Percentiles rank a stretch among this genome's conserved stretches.
These are phyloP conservation scores for Diaporthe australafricana DNA, from an alignment of 2,329 filamentous ascomycete species.

Conservation along the genomic window DNA sequence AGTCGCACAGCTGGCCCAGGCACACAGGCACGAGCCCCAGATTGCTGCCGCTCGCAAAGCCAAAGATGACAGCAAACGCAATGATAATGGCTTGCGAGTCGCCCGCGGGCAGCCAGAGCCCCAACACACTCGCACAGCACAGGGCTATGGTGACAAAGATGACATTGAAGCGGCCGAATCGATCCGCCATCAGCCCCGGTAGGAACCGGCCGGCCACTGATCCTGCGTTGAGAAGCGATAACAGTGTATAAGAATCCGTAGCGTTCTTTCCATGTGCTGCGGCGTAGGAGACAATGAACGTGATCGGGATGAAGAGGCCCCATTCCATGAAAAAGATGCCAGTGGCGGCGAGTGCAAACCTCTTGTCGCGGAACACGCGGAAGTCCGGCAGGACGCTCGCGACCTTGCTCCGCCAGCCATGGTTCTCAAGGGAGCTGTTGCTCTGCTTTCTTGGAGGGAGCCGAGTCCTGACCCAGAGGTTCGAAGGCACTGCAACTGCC, in stretches of 20 bases:
- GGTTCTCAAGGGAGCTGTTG: constrained; percentile 37
- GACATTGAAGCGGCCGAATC: constrained; percentile 82
- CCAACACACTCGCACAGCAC: constrained; percentile 67
- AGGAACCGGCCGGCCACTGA: constrained; percentile 81
- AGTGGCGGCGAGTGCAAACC: constrained; percentile 69
- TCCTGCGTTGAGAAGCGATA: constrained; percentile 85
- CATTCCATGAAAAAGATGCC: constrained; percentile 79
- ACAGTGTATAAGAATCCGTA: constrained; percentile 76
- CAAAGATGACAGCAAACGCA: constrained; percentile 78
- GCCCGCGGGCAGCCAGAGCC: constrained; percentile 77
- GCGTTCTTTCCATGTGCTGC: constrained; percentile 68
- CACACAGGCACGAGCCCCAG: constrained; percentile 84
- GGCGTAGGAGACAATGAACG: constrained; percentile 81
- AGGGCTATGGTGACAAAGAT: constrained; percentile 75
- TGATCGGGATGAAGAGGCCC: constrained; percentile 79
- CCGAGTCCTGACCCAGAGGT: constrained; percentile 62
- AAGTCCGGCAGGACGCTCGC: constrained; percentile 66
- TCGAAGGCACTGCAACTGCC: constrained; percentile 58
- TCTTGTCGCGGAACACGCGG: constrained; percentile 68
- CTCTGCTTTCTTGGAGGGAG: constrained; percentile 56
- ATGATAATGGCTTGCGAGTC: constrained; percentile 68
- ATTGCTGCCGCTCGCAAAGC: constrained; percentile 83
- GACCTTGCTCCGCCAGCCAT: constrained; percentile 30
- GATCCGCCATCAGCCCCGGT: constrained; percentile 81
- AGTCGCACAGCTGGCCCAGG: constrained; percentile 82